These are phyloP conservation scores for Ceratobasidium theobromae DNA, from an alignment of 1,284 basidiomycete genomes.

Conservation along the genomic window DNA sequence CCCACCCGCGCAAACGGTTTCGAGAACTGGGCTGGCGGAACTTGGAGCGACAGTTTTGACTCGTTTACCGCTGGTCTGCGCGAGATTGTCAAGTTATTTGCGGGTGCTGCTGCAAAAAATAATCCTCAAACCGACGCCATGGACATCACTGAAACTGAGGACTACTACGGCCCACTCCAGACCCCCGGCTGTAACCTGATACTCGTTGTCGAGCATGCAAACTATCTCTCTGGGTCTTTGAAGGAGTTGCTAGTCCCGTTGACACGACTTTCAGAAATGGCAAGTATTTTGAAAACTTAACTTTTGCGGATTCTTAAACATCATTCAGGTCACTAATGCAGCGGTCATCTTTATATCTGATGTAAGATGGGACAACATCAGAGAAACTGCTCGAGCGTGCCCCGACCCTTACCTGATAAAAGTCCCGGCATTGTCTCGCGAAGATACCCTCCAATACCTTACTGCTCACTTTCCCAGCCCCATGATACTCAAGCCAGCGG, in stretches of 20 bases:
- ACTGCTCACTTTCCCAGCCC: constrained; percentile 46
- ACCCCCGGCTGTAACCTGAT: constrained; percentile 43
- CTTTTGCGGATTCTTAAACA: constrained; percentile 17
- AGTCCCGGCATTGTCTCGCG: constrained; percentile 57
- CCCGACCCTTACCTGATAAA: constrained; percentile 78
- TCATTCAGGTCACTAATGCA: constrained; percentile 46
- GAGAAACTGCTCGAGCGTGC: constrained; percentile 67
- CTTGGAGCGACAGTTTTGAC: constrained; percentile 65
- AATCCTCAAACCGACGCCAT: constrained; percentile 46
- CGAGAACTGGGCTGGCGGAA: constrained; percentile 52
- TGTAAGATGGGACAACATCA: constrained; percentile 72
- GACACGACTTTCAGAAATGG: constrained; percentile 71
- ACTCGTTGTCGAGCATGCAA: constrained; percentile 67
- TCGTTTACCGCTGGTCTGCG: constrained; percentile 64
- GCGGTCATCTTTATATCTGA: constrained; percentile 69
- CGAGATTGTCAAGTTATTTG: constrained; percentile 40
- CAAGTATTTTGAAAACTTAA: constrained; percentile 47
- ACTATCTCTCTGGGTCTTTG: constrained; percentile 62
- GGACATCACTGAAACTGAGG: constrained; percentile 30
- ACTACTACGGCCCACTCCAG: not conserved
- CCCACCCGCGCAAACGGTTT: constrained; percentile 63
- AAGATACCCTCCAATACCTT: constrained; percentile 49
- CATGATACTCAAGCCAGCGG: constrained; percentile 35
- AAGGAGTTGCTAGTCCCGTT: constrained; percentile 70
- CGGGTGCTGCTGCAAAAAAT: constrained; percentile 40